Base-by-base conservation (phyloP, 2,329 filamentous ascomycete species). In the Fusarium compactum region DNA sequence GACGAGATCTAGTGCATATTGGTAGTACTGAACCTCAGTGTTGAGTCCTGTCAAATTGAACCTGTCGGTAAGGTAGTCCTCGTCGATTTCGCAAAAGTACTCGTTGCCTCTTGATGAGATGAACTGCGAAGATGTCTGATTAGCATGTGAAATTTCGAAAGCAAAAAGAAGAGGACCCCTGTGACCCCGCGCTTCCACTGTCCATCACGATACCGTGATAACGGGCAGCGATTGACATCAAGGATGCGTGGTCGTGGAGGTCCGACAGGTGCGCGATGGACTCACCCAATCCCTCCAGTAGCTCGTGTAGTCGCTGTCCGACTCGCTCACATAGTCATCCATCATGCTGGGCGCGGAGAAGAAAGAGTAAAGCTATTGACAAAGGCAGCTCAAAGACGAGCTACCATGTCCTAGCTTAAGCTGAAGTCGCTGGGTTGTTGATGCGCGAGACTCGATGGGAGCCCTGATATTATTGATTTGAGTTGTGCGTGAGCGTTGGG, bases 241-340 rank as follows among this genome's bases (percentile, higher is more conserved):
- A 56, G 32, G 41, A 58, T 63, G 62, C 51, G 50, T 54, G 53
- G 27, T 47, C 46, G 44, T 20, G 58, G 34, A 38, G 20, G n/a
- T 24, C 54, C 16, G 41, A 40, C 29, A 51, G 34, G 44, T 58
- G 43, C 40, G 24, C 34, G 27, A 32, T 47, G 44, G 34, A 90
- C 93, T 85, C 86, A 98, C 96, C 96, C 96, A 99, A 84, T 99
- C 96, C 81, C 95, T 88, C 96, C 96, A 99, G 82, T 98, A 99
- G 83, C 94, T 98, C 51, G 96, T 98, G 81, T 98, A 99, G 84
- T 99, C 96, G 82, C 95, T 98, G 80, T 99, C 96, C 15, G 95
- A 97, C 82, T 99, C 96, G 79, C 94, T 98, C 73, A 94, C 95
- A 82, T 96, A 98, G 83, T 98, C 95, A 80, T 98, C 96, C 96